These are phyloP conservation scores for Medicago arabica DNA, from an alignment of 306 rosid species.

Conservation along the genomic window DNA sequence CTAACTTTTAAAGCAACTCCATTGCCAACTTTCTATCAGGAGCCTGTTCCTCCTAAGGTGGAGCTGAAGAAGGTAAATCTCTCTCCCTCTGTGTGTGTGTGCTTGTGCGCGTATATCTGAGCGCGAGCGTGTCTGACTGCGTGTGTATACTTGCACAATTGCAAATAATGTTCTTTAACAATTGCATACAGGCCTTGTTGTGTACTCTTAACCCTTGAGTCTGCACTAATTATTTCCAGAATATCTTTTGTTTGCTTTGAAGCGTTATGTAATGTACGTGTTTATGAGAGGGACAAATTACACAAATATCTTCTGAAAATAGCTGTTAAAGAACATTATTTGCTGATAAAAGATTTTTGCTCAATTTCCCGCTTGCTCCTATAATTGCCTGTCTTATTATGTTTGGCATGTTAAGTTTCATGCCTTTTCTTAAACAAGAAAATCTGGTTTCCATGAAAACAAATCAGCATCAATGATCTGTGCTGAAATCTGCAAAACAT, in stretches of 20 bases:
- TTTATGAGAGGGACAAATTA: conserved; percentile 27
- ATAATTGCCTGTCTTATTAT: not conserved
- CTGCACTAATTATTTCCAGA: conserved; percentile 20
- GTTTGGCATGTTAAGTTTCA: conserved; percentile 1
- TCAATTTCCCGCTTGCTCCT: not conserved
- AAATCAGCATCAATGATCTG: not conserved
- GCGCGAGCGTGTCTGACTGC: not conserved
- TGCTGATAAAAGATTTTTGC: conserved; percentile 39
- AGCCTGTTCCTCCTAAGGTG: conserved; percentile 72
- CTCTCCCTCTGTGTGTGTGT: not conserved
- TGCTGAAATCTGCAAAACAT: not conserved
- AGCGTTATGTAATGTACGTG: not conserved
- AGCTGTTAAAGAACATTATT: conserved; percentile 3
- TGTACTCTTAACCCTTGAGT: conserved; percentile 9
- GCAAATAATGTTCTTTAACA: too few species aligned
- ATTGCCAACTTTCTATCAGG: conserved; percentile 79
- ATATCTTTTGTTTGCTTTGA: conserved; percentile 21
- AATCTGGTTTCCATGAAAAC: not conserved
- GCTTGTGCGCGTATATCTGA: too few species aligned
- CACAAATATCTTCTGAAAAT: conserved; percentile 12
- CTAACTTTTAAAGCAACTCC: conserved; percentile 78
- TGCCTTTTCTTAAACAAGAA: conserved; percentile 4
- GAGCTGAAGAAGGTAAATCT: conserved; percentile 68
- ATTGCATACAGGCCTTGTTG: conserved; percentile 3
- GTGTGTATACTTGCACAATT: not conserved